Percentiles rank a stretch among this genome's conserved stretches.
Conservation (phyloP, 352 stramenopile genomes). For the Phytophthora multivora region DNA sequence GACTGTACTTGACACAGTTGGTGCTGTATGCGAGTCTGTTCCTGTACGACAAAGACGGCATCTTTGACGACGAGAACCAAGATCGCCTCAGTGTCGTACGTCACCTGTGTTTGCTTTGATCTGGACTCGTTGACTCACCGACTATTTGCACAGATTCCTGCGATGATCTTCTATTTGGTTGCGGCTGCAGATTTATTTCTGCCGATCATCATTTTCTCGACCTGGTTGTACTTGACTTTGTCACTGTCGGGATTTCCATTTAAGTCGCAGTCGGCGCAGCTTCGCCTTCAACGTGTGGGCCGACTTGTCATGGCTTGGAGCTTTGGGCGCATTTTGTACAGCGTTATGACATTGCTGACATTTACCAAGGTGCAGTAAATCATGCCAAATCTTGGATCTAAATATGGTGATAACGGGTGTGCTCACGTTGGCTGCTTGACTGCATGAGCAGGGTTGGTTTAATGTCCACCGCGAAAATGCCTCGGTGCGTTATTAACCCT, state of each 20-base stretch:
- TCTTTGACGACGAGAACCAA: conserved; percentile 79
- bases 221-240: conserved; percentile 90
- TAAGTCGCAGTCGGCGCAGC: conserved; percentile 64
- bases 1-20: conserved; percentile 87
- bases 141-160: conserved; percentile 54
- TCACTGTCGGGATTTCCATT: conserved; percentile 89
- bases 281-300: conserved; percentile 65
- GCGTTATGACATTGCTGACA: conserved; percentile 87
- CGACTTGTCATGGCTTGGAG: conserved; percentile 84
- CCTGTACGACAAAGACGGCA: conserved; percentile 79
- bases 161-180: conserved; percentile 83
- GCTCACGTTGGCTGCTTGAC: background rate
- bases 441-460: conserved; percentile 72
- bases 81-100: conserved; percentile 73
- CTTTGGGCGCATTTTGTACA: conserved; percentile 85
- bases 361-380: conserved; percentile 62
- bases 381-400: no score
- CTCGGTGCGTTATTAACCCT: conserved; percentile 61
- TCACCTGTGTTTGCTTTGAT: background rate
- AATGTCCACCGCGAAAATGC: conserved; percentile 73
- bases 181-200: conserved; percentile 87
- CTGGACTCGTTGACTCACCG: conserved; percentile 4
- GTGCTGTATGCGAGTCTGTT: conserved; percentile 91
- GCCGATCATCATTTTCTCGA: conserved; percentile 88
- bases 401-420: no score